A percentile compares a stretch with the other conserved stretches of the same genome.
Evolutionary conservation across 768 basidiomycete genomes (phyloP).

Genomic region (Agrocybe praecox): DNA sequence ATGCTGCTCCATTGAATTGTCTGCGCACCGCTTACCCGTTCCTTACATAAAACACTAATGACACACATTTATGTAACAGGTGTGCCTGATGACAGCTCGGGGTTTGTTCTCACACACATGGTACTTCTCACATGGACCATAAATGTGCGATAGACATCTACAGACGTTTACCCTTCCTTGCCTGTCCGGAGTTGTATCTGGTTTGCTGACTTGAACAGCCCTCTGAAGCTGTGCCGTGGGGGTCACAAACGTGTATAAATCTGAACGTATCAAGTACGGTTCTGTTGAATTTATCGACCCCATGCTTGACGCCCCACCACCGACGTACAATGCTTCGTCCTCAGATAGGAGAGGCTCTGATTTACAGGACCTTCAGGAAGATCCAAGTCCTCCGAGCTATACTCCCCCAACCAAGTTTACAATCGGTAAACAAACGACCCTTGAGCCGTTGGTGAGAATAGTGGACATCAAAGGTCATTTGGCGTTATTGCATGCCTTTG

Average conservation of each 20-base stretch:
- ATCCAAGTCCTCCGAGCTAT: constrained; percentile 25
- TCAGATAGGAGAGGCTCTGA: background rate
- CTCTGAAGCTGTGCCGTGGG: background rate
- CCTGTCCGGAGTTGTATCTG: background rate
- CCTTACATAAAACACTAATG: background rate
- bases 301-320: constrained; percentile 7
- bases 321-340: constrained; percentile 5
- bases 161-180: too few species aligned
- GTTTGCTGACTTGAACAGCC: background rate
- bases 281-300: too few species aligned
- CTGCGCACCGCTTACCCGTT: background rate
- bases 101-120: too few species aligned
- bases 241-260: background rate
- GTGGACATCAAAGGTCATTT: constrained; percentile 34
- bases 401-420: constrained; percentile 29
- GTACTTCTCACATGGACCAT: too few species aligned
- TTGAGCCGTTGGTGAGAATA: constrained; percentile 28
- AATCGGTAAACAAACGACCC: constrained; percentile 25
- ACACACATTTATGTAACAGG: too few species aligned
- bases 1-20: background rate
- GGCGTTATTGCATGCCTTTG: constrained; percentile 33
- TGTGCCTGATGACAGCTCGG: too few species aligned
- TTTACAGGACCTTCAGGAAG: background rate
- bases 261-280: background rate
- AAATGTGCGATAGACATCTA: too few species aligned